Percentiles rank a stretch among this genome's conserved stretches.
These are phyloP conservation scores for Ulota crispa DNA, from an alignment of 225 moss, liverwort and hornwort genomes.

Conservation along the genomic window DNA sequence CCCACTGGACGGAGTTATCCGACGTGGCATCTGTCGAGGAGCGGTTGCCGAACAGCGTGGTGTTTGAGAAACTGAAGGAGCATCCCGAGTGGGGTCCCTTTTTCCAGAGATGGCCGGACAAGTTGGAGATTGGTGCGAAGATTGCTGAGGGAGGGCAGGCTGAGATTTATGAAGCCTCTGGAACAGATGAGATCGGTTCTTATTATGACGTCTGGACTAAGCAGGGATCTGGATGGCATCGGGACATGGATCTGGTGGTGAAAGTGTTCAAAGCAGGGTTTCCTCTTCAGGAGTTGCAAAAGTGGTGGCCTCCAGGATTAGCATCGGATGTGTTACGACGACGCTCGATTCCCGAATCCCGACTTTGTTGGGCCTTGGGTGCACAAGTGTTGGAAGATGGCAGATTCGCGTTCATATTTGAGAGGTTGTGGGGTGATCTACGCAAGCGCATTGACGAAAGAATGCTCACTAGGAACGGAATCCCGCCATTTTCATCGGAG, in stretches of 20 bases:
- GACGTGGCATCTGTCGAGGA: background rate
- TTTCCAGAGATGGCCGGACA: background rate
- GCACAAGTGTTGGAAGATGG: background rate
- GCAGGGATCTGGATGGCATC: too few relatives aligned
- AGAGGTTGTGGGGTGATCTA: background rate
- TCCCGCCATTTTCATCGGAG: background rate
- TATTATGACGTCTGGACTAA: too few relatives aligned
- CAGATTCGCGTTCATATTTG: background rate
- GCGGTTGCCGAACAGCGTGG: rapidly evolving
- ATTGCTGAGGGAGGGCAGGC: constrained; percentile 1
- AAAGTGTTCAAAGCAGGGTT: too few relatives aligned
- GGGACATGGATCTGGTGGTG: too few relatives aligned
- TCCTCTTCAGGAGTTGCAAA: background rate
- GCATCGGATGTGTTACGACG: background rate
- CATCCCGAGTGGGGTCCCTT: background rate
- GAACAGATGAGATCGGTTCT: background rate
- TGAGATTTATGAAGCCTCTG: background rate
- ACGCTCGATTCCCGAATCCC: background rate
- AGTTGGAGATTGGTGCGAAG: background rate
- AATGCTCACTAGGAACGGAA: background rate
- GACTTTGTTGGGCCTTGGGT: background rate
- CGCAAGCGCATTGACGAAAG: background rate
- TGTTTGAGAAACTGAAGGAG: background rate
- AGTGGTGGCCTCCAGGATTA: background rate
- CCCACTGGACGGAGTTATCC: background rate